phyloP scores from a whole-genome alignment of 495 filamentous ascomycete species.

The Glarea lozoyensis region DNA sequence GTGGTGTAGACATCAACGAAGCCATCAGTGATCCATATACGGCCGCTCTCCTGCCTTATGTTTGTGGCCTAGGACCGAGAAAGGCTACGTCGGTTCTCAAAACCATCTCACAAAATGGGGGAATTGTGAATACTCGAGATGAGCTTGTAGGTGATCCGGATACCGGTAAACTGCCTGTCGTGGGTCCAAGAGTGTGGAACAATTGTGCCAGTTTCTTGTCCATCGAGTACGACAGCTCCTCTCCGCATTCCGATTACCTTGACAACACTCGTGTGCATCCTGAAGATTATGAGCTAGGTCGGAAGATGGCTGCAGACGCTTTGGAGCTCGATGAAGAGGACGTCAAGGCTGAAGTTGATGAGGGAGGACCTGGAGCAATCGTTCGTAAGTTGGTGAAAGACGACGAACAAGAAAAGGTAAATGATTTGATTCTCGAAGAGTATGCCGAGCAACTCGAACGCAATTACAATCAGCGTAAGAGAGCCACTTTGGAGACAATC shows the following conservation, averaged over 20 bases:
- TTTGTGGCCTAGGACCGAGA: conserved; percentile 86
- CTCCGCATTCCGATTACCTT: conserved; percentile 75
- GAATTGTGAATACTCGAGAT: conserved; percentile 67
- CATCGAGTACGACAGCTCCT: conserved; percentile 74
- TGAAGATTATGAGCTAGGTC: conserved; percentile 93
- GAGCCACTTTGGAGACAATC: conserved; percentile 93
- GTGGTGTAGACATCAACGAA: conserved; percentile 90
- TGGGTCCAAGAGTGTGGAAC: conserved; percentile 85
- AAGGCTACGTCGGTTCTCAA: conserved; percentile 85
- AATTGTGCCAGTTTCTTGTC: conserved; percentile 94
- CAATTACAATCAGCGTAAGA: conserved; percentile 88
- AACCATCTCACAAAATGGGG: conserved; percentile 81
- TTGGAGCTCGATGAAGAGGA: conserved; percentile 95
- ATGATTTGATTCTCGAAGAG: conserved; percentile 91
- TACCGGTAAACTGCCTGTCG: conserved; percentile 63
- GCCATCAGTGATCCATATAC: conserved; percentile 69
- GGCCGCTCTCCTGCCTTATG: conserved; percentile 81
- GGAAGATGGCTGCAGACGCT: conserved; percentile 97
- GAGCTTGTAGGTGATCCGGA: conserved; percentile 83
- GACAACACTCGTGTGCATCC: conserved; percentile 96
- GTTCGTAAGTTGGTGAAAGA: conserved; percentile 88
- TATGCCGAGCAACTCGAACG: conserved; percentile 93
- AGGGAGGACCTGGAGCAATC: conserved; percentile 79
- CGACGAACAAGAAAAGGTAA: conserved; percentile 85
- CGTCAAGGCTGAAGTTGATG: conserved; percentile 85